phyloP scores from a whole-genome alignment of 139 green algal species.

The Ulvella scutata region DNA sequence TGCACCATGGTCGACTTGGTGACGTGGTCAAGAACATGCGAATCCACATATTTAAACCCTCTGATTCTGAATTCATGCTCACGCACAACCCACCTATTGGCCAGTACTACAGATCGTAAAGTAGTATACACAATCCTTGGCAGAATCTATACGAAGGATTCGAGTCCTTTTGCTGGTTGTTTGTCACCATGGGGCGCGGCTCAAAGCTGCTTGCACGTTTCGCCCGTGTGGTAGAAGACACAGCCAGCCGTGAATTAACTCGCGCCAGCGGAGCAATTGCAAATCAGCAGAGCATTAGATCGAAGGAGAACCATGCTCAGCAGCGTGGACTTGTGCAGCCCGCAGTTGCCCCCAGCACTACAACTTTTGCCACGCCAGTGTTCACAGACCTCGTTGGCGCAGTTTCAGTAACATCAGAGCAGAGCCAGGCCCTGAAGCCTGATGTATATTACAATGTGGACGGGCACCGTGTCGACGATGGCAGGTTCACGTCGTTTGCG shows the following conservation, averaged over 20 bases:
- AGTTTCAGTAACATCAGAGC: background rate
- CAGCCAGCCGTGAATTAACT: background rate
- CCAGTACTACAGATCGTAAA: too few relatives aligned
- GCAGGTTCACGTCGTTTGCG: conserved; percentile 70
- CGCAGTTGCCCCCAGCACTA: background rate
- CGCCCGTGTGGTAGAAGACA: too few relatives aligned
- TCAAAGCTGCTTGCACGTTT: background rate
- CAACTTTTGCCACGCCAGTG: background rate
- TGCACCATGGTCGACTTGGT: too few relatives aligned
- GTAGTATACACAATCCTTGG: too few relatives aligned
- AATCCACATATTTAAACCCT: too few relatives aligned
- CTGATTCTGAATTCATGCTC: too few relatives aligned
- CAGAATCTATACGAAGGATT: too few relatives aligned
- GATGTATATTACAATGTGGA: conserved; percentile 46
- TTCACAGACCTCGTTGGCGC: background rate
- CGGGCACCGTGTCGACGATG: conserved; percentile 67
- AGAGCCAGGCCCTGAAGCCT: background rate
- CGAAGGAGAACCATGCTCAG: background rate
- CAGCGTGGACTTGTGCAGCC: background rate
- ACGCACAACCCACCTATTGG: too few relatives aligned
- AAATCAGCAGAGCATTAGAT: background rate
- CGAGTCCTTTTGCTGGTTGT: too few relatives aligned
- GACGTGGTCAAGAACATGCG: too few relatives aligned
- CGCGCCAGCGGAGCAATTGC: background rate
- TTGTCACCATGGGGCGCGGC: background rate